Base-by-base conservation (phyloP, 1,284 basidiomycete genomes). In the Pseudozyma pruni region DNA sequence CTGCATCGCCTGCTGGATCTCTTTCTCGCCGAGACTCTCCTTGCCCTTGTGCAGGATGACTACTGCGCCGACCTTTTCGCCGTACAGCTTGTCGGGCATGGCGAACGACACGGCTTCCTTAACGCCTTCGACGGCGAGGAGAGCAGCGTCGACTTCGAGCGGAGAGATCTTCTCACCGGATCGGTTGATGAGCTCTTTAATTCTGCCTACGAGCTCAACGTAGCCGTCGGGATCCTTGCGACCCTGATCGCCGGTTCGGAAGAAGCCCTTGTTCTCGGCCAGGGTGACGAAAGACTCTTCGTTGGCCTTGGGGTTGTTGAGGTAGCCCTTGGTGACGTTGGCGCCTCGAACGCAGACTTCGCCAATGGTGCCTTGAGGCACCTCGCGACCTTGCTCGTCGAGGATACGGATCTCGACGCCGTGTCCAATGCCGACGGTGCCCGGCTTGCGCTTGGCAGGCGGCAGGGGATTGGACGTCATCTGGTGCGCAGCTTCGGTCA, bases 161-260 rank as follows among this genome's bases (percentile, higher is more conserved):
- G 89, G 89, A 7, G 87, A 87, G 58, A 89, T 87, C 64, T 89
- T 89, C 78, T 90, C 89, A 2, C 89, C 89, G 13, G 87, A 88
- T 61, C 81, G 72, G 72, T 81, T 82, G 72, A 82, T 80, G 38
- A 83, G 66, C 59, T 83, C 78, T 40, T 81, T 82, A 59, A 81
- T 80, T 13, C 83, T 71, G 13, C 81, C 79, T 6, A 79, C 78
- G 27, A 82, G 86, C 60, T 86, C 85, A 6, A 89, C 80, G 76
- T 89, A 88, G 19, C 88, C 88, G 56, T 88, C 86, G 22, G 81
- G 70, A 75, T 89, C 87, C 81, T 89, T 84, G 70, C 86, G 86
- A 4, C 89, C 89, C 72, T 88, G 84, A 73, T 90, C 89, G 5
- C 89, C 89, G 3, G 88, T 88, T 58, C 89, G 86, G 76, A 85